A percentile compares a stretch with the other conserved stretches of the same genome.
These are phyloP conservation scores for Penicillium canescens DNA, from an alignment of 495 filamentous ascomycete genomes.

Conservation along the genomic window DNA sequence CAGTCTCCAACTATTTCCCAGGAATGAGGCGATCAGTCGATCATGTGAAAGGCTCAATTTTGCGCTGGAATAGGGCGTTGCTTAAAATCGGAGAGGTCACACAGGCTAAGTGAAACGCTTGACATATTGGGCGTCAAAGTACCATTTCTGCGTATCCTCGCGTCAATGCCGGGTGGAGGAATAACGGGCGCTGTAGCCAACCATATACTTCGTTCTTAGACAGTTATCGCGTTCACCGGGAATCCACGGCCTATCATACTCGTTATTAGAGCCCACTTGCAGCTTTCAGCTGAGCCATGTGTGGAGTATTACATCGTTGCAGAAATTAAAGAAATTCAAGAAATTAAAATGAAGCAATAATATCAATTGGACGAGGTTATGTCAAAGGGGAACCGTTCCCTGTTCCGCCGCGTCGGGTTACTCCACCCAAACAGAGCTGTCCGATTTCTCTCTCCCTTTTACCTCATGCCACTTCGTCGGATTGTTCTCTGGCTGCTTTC, in stretches of 20 bases:
- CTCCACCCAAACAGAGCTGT: constrained; percentile 27
- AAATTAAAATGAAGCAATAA: background rate
- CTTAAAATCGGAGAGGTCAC: background rate
- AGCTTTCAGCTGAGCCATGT: background rate
- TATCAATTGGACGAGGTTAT: background rate
- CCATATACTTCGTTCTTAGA: constrained; percentile 1
- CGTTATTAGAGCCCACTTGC: background rate
- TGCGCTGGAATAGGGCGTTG: constrained; percentile 4
- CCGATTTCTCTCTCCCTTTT: constrained; percentile 2
- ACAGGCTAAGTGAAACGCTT: background rate
- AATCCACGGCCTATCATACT: constrained; percentile 20
- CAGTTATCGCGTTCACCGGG: constrained; percentile 18
- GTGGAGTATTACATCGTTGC: background rate
- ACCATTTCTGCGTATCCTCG: background rate
- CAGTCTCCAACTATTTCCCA: too few relatives aligned
- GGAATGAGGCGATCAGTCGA: background rate
- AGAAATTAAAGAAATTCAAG: background rate
- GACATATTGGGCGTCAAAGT: too few relatives aligned
- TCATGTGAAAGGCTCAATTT: constrained; percentile 12
- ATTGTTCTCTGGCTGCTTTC: background rate
- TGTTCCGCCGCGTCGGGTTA: constrained; percentile 30
- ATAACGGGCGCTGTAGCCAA: constrained; percentile 25
- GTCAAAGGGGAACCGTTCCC: constrained; percentile 11
- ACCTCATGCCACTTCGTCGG: background rate
- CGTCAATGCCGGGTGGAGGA: constrained; percentile 22